Evolutionary conservation across 257 asterid species (phyloP), one percentile per base, ranked within the genome.

Genomic region (Penstemon barbatus): DNA sequence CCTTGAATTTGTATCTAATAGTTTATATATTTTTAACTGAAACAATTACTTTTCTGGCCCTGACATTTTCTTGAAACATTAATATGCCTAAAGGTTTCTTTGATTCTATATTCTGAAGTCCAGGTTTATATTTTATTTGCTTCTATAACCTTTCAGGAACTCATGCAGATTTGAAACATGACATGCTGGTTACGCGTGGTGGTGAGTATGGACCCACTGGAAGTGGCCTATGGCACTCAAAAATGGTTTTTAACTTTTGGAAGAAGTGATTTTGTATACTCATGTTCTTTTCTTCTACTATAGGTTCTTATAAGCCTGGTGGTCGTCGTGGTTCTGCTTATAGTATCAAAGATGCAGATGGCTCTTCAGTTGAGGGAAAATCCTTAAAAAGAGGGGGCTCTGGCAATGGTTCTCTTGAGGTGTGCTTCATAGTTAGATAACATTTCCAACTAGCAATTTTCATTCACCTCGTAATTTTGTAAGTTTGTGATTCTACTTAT

Each of bases 271-370:
- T 36, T 68, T 67, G 57, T 57, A 15, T 33, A 52, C 80, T 48
- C 46, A 77, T 43, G 9, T 60, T 69, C 46, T 70, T 52, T 56
- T 75, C 63, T 63, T 59, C 72, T 76, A 41, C 75, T 74, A 11
- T 73, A 91, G 97, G 96, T 71, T 82, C 89, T 61, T 79, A 75
- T 71, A 91, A 81, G 73, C 89, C 78, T 59, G 87, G 89, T 19
- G 87, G 86, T 68, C 87, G 95, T 37, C 95, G 91, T 66, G 96
- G 92, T 65, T 71, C 86, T 15, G 78, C 78, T 46, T 78, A 82
- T 75, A 76, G 50, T 58, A 54, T 64, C 57, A 90, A 82, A 80
- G 97, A 83, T 75, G 80, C 80, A 4, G 96, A 83, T 79, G 85
- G 85, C 68, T 66, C 83, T 74, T 77, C 88, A 44, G 52, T 63